Evolutionary conservation across 192 early-diverging fungal genomes (phyloP).

Genomic region (Coemansia guatemalensis): DNA sequence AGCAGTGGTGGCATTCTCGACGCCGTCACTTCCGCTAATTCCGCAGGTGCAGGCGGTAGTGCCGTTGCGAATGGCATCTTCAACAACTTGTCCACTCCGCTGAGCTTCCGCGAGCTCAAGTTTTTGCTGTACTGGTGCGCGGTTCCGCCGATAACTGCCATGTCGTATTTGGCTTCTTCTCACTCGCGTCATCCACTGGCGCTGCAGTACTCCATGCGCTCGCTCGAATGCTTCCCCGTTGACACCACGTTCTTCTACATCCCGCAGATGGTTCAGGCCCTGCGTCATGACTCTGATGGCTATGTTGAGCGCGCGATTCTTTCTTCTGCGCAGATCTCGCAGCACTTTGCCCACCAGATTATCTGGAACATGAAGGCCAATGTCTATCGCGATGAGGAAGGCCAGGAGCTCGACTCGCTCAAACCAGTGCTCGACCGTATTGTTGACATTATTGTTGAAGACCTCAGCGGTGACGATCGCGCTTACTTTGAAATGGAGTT

Average conservation of each 20-base stretch:
- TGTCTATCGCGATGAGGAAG: slow-evolving; percentile 76
- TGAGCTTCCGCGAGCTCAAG: slow-evolving; percentile 54
- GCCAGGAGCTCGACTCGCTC: slow-evolving; percentile 69
- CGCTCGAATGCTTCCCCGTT: slow-evolving; percentile 85
- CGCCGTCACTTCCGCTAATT: neutral
- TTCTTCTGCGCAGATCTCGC: slow-evolving; percentile 88
- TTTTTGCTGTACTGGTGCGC: slow-evolving; percentile 87
- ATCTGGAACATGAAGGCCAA: slow-evolving; percentile 99
- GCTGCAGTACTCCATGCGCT: slow-evolving; percentile 91
- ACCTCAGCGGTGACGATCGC: slow-evolving; percentile 85
- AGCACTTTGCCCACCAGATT: slow-evolving; percentile 99
- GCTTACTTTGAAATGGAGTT: slow-evolving; percentile 97
- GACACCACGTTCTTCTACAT: slow-evolving; percentile 98
- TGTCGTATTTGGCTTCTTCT: slow-evolving; percentile 72
- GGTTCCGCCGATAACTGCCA: slow-evolving; percentile 87
- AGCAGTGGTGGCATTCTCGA: neutral
- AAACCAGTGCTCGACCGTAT: slow-evolving; percentile 90
- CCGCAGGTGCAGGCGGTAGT: neutral
- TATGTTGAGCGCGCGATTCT: slow-evolving; percentile 96
- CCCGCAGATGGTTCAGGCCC: slow-evolving; percentile 96
- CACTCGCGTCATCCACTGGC: slow-evolving; percentile 82
- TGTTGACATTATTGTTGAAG: slow-evolving; percentile 73
- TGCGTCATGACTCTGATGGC: slow-evolving; percentile 83
- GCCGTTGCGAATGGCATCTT: slow-evolving; percentile 34
- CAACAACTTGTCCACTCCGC: slow-evolving; percentile 13